Conservation (phyloP, 768 basidiomycete genomes). For the Termitomyces heimii region DNA sequence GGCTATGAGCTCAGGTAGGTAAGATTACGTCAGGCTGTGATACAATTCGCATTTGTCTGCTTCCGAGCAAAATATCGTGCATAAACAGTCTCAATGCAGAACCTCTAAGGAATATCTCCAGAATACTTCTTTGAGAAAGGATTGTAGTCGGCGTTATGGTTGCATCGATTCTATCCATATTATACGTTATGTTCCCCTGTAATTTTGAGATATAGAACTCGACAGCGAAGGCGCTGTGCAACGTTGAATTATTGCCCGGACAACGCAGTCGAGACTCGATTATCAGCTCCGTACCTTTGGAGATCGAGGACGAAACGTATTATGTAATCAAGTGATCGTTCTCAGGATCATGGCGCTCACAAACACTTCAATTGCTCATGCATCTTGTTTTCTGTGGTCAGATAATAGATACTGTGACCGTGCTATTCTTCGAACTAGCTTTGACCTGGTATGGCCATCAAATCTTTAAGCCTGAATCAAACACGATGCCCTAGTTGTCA, state of each 20-base stretch:
- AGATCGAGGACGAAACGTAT: no score
- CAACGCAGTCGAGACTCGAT: no score
- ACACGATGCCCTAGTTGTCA: no score
- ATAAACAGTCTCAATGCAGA: not conserved
- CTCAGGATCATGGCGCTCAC: not conserved
- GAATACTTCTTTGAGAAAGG: not conserved
- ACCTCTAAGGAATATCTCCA: not conserved
- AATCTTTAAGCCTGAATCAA: no score
- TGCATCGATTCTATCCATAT: not conserved
- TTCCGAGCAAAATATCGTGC: not conserved
- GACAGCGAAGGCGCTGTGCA: not conserved
- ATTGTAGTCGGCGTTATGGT: not conserved
- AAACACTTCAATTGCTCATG: not conserved
- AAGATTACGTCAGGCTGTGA: no score
- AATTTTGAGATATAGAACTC: not conserved
- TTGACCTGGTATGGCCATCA: no score
- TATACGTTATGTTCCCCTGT: not conserved
- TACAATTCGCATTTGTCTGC: not conserved
- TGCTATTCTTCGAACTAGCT: no score
- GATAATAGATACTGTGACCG: not conserved
- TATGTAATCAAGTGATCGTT: no score
- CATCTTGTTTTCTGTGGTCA: not conserved
- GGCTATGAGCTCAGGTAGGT: not conserved
- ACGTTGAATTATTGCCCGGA: no score
- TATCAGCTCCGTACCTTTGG: no score